Base-by-base conservation (phyloP, 495 filamentous ascomycete species). In the Penicillium pancosmium region DNA sequence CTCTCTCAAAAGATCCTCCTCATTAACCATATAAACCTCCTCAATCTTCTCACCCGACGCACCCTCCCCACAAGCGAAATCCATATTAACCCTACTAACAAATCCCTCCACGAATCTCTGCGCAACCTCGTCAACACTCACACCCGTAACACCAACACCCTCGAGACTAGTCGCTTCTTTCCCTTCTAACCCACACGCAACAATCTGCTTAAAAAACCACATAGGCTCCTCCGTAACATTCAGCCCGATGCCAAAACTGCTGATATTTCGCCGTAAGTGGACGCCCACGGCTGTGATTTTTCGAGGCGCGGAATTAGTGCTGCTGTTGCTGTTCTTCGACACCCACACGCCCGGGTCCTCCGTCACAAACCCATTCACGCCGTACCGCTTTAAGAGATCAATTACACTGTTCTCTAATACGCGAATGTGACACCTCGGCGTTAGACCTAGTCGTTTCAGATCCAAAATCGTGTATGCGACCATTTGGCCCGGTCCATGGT, bases 261-360 rank as follows among this genome's bases (percentile, higher is more conserved):
- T 90, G 40, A 98, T 84, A 73, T 94, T 84, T 48, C 93, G 76
- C 12, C 91, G 76, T 56, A 97, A 76, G 80, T 97, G 93, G 25
- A 98, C 90, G 3, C 94, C 94, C 6, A 98, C 74, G 3, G 92
- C 91, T 3, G 90, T 89, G 57, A 98, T 91, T 79, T 98, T 98
- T 61, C 75, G 80, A 50, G 80, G 49, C 13, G 55, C 40, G 31
- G 43, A 21, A 0, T n/a, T 16, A 21, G 46, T 27, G 4, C 21
- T 36, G 16, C 16, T 4, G 19, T 21, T 21, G 8, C 57, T 9
- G n/a, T 64, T 54, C 4, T 55, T 43, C 4, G 54, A 38, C 16
- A 87, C 84, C 93, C 94, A 98, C 11, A 98, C 91, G 0, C 94
- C 94, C 11, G 93, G 91, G 68, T 97, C 86, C 21, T 84, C 82